phyloP scores from a whole-genome alignment of 371 early-diverging fungal species.

The Capillidium heterosporum region DNA sequence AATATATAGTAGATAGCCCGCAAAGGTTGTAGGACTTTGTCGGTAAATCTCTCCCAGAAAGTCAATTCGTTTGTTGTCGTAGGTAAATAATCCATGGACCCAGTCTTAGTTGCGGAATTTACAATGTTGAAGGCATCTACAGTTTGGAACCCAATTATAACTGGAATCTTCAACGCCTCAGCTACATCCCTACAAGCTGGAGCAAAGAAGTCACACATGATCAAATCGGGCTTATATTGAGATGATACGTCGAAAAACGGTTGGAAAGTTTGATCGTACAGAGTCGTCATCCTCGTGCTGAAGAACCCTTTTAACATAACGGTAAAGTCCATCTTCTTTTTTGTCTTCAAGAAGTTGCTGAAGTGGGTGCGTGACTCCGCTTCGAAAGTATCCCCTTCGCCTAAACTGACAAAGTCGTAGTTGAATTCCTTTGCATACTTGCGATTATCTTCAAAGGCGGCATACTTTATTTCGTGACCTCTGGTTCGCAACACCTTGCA shows the following conservation, averaged over 20 bases:
- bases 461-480: background rate
- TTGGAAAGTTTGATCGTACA: background rate
- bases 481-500: background rate
- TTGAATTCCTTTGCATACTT: too few species aligned
- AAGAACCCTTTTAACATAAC: background rate
- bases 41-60: background rate
- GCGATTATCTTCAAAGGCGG: background rate
- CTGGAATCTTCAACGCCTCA: background rate
- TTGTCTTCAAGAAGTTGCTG: background rate
- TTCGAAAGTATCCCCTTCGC: background rate
- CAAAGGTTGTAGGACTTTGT: background rate
- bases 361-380: background rate
- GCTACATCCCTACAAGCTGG: constrained; percentile 4
- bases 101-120: too few species aligned
- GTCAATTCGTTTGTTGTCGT: background rate
- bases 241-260: background rate
- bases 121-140: background rate
- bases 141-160: constrained; percentile 1
- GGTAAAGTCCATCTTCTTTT: background rate
- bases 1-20: background rate
- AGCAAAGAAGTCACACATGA: constrained; percentile 6
- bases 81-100: too few species aligned
- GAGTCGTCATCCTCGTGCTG: background rate
- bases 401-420: background rate
- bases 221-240: background rate